Evolutionary conservation across 768 basidiomycete species (phyloP), one percentile per base, ranked within the genome.

Genomic region (Macrolepiota dolichaula): DNA sequence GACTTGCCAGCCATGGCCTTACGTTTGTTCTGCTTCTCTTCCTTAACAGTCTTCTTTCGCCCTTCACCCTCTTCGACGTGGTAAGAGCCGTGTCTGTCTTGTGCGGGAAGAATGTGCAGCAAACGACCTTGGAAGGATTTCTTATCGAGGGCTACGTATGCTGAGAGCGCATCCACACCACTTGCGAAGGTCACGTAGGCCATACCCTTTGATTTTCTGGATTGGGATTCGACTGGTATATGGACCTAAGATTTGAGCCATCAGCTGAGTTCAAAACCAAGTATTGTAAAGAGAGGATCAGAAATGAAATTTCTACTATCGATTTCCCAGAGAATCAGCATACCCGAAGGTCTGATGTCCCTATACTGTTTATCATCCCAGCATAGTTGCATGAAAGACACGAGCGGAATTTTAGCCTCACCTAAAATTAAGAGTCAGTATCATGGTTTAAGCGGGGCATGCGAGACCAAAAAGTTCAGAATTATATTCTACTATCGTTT

Each of bases 101-200:
- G 85, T 0, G 93, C 94, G 0, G 91, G 91, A 0, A 99, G 79
- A 56, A 98, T 87, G 69, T 98, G 97, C 1, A 99, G 72, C 0
- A 98, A 72, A 29, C 97, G 86, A 2, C 97, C 97, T 74, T 96
- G 94, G 72, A 97, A 95, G 0, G 92, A 86, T 38, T 81, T 87
- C 59, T 86, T 86, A 70, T 98, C 96, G 36, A 98, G 80, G 0
- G 79, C 79, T 59, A 87, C 82, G 65, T 88, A 94, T 0, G 96
- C 97, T 0, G 80, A 74, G 0, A 94, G 67, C 4, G 83, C 82
- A 57, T 71, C 69, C 0, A 74, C 64, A 6, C 80, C 68, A 24
- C 74, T 70, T 10, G 71, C 65, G 58, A 80, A 85, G 3, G 79
- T 80, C 12, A 84, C 72, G 59, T 84, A 85, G 2, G 82, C 82